A percentile compares a stretch with the other conserved stretches of the same genome.
These are phyloP conservation scores for Aechmea fasciata DNA, from an alignment of 176 grass and related monocot species.

Conservation along the genomic window DNA sequence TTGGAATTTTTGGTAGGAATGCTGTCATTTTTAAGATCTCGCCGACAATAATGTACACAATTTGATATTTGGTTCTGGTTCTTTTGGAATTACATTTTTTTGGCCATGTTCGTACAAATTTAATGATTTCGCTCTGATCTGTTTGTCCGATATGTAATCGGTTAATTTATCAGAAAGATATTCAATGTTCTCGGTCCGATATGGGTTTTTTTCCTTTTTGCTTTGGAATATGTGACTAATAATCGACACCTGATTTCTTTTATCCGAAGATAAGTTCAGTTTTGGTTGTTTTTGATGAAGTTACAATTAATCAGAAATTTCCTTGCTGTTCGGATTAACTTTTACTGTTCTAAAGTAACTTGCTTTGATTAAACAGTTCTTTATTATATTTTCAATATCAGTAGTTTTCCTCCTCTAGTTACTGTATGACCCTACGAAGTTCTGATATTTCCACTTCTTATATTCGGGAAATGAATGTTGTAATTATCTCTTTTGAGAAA, in stretches of 20 bases:
- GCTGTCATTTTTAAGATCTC: neutral
- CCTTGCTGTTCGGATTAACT: neutral
- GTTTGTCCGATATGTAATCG: no score
- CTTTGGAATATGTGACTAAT: neutral
- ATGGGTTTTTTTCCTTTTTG: neutral
- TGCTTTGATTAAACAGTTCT: neutral
- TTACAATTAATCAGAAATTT: neutral
- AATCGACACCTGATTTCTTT: neutral
- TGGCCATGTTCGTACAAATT: no score
- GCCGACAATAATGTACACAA: neutral
- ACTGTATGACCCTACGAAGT: no score
- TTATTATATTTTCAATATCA: no score
- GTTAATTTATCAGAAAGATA: no score
- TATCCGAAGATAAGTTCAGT: no score
- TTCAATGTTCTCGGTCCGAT: neutral
- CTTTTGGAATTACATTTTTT: no score
- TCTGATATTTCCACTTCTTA: no score
- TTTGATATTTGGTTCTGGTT: neutral
- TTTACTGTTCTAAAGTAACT: neutral
- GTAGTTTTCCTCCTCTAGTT: no score
- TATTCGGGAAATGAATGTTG: no score
- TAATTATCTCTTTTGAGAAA: no score
- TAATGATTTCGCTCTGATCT: no score
- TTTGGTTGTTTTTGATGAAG: neutral
- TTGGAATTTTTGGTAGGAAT: neutral